phyloP scores from a whole-genome alignment of 352 stramenopile species.

The Pythium folliculosum region DNA sequence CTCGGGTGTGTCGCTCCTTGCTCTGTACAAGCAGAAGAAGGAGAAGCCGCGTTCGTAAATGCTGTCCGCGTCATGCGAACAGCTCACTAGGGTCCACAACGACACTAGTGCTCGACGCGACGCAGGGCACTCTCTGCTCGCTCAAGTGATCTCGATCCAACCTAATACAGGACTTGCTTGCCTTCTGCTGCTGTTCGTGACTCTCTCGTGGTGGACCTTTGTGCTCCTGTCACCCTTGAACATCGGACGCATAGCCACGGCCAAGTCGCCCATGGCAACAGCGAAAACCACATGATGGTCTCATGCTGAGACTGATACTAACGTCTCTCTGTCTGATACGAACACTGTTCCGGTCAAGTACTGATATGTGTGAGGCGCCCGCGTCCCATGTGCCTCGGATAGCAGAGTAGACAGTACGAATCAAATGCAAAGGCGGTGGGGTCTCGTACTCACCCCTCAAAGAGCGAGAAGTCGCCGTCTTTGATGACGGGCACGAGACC shows the following conservation, averaged over 20 bases:
- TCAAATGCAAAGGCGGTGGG: too few species aligned
- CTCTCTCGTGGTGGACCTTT: too few species aligned
- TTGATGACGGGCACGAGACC: slow-evolving; percentile 49
- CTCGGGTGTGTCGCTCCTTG: slow-evolving; percentile 97
- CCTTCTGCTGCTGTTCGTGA: slow-evolving; percentile 4
- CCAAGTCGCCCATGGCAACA: too few species aligned
- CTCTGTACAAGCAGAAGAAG: slow-evolving; percentile 99
- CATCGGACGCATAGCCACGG: too few species aligned
- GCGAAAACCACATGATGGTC: neutral
- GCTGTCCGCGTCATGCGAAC: slow-evolving; percentile 21
- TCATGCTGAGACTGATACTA: neutral
- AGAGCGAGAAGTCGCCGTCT: slow-evolving; percentile 54
- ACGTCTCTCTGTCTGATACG: neutral
- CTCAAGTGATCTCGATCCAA: slow-evolving; percentile 33
- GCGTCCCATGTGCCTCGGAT: too few species aligned
- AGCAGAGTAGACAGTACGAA: too few species aligned
- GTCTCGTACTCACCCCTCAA: too few species aligned
- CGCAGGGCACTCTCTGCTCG: slow-evolving; percentile 13
- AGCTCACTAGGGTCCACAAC: neutral
- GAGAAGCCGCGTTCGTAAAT: slow-evolving; percentile 99
- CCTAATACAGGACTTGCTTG: slow-evolving; percentile 38
- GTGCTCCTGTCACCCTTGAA: too few species aligned
- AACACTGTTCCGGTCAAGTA: too few species aligned
- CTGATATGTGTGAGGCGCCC: too few species aligned
- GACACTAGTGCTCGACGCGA: neutral